Evolutionary conservation across 108 stramenopile genomes (phyloP), one percentile per base, ranked within the genome.

Genomic region (Poteriospumella lacustris): DNA sequence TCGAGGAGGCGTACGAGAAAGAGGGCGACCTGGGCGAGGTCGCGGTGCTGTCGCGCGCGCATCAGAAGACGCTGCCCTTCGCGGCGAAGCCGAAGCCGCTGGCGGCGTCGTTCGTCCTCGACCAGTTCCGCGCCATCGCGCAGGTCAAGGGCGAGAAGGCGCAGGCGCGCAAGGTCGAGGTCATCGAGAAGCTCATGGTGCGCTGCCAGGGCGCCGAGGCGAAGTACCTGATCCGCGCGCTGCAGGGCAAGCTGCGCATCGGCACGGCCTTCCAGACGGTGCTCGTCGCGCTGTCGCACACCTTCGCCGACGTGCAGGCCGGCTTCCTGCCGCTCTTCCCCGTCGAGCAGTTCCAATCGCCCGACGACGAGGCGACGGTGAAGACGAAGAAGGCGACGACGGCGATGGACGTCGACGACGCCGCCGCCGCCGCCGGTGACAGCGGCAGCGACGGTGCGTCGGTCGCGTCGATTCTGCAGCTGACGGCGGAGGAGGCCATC

Each of bases 241-340:
- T 99, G 68, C 97, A 99, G 86, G 96, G 97, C 19, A 98, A 97
- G 85, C 88, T 98, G 56, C 86, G 99, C 29, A 95, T 97, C 79
- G 97, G 99, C 28, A 79, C 96, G 73, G 94, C 97, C 0, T 89
- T 91, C 70, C 87, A 86, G n/a, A 97, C 96, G 40, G 99, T 99
- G 0, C 81, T 98, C 76, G 89, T 92, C 41, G 82, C 92, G 24
- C 87, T 99, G 76, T 92, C 97, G 2, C 97, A 98, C 76, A 93
- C 97, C 2, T 75, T 94, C 28, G 75, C 81, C 40, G 79, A 78
- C 12, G 80, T 79, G 87, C 76, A 29, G 1, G 85, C 47, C 40
- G 40, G 12, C 64, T n/a, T n/a, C n/a, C n/a, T n/a, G n/a, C n/a
- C n/a, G n/a, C n/a, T n/a, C n/a, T n/a, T n/a, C n/a, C n/a, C n/a